Evolutionary conservation across 192 early-diverging fungal species (phyloP).

Genomic region (Coemansia sp.): DNA sequence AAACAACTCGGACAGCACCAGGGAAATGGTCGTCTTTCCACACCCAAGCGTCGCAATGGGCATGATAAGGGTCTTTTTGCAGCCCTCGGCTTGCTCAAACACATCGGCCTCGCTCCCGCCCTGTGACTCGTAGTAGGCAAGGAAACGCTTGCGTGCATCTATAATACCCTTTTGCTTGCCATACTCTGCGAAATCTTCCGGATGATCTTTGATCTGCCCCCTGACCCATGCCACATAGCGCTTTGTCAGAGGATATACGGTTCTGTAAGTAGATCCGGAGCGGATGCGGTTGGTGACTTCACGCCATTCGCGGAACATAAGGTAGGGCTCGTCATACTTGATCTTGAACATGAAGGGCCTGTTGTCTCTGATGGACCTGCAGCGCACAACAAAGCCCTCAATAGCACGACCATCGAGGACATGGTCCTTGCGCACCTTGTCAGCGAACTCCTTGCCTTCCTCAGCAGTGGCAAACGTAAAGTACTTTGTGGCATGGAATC

Average conservation of each 20-base stretch:
- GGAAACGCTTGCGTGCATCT: constrained; percentile 73
- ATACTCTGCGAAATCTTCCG: constrained; percentile 68
- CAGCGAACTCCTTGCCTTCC: constrained; percentile 71
- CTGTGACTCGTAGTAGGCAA: constrained; percentile 59
- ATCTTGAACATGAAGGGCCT: constrained; percentile 80
- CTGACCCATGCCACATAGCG: constrained; percentile 79
- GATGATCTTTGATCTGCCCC: constrained; percentile 60
- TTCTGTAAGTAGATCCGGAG: constrained; percentile 44
- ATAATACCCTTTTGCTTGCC: constrained; percentile 82
- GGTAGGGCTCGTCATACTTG: constrained; percentile 93
- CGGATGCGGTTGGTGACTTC: constrained; percentile 80
- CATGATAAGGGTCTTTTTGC: constrained; percentile 56
- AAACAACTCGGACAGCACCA: constrained; percentile 62
- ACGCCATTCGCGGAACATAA: constrained; percentile 97
- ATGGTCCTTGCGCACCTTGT: constrained; percentile 65
- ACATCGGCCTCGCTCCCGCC: constrained; percentile 27
- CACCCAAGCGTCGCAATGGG: constrained; percentile 81
- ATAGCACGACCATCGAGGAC: constrained; percentile 71
- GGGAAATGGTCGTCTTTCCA: constrained; percentile 68
- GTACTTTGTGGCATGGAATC: constrained; percentile 64
- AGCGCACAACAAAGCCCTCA: constrained; percentile 94
- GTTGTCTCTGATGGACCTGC: constrained; percentile 35
- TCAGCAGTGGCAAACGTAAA: constrained; percentile 58
- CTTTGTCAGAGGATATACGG: constrained; percentile 62
- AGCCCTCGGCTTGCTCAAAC: constrained; percentile 8